These are phyloP conservation scores for Crotalaria pallida DNA, from an alignment of 306 rosid genomes.

Conservation along the genomic window DNA sequence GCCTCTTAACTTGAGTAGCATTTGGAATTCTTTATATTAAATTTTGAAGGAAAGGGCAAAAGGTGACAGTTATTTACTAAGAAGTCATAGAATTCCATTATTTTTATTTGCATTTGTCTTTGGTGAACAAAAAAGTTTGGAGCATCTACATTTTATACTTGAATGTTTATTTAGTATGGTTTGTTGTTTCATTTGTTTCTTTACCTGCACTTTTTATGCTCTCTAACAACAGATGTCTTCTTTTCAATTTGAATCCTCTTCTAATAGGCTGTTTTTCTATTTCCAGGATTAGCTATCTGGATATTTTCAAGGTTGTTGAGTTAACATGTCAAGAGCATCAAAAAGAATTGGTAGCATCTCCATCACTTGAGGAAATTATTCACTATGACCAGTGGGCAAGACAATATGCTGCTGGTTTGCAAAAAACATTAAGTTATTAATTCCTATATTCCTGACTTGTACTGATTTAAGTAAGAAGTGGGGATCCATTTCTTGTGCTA, in stretches of 20 bases:
- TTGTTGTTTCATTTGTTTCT: too few relatives aligned
- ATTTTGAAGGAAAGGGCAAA: neutral
- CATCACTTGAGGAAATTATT: conserved; percentile 84
- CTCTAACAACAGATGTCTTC: neutral
- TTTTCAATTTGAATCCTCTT: neutral
- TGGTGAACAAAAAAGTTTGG: neutral
- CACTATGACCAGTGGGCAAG: conserved; percentile 86
- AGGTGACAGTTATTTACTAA: neutral
- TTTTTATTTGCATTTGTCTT: neutral
- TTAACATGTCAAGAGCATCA: conserved; percentile 67
- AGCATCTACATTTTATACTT: neutral
- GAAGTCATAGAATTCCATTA: neutral
- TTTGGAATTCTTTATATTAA: neutral
- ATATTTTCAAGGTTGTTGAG: conserved; percentile 82
- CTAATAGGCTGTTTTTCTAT: neutral
- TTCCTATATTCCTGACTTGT: conserved; percentile 41
- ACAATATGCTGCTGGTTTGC: conserved; percentile 61
- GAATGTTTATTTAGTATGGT: neutral
- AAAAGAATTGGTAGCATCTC: conserved; percentile 50
- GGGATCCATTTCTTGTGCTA: neutral
- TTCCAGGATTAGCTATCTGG: conserved; percentile 74
- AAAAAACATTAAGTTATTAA: conserved; percentile 29
- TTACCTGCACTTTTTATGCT: neutral
- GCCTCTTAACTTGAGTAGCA: neutral
- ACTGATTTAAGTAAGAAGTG: neutral